Percentiles rank a stretch among this genome's conserved stretches.
Evolutionary conservation across 2,329 filamentous ascomycete species (phyloP).

Genomic region (Alternaria ethzedia): DNA sequence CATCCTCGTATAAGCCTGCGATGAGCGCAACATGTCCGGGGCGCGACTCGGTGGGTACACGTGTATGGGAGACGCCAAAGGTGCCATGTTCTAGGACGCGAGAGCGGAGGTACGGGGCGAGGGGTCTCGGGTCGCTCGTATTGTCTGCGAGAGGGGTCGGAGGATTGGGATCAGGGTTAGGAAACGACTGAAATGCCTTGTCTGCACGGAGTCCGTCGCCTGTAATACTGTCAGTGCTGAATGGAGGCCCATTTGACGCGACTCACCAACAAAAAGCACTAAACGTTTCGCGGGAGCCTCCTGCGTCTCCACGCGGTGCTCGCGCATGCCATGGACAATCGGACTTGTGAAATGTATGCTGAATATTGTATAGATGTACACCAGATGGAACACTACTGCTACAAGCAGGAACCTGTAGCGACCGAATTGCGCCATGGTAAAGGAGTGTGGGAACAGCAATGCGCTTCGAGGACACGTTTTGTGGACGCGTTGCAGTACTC

Average conservation of each 20-base stretch:
- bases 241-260: not conserved
- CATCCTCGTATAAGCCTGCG: conserved; percentile 95
- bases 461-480: conserved; percentile 33
- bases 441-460: conserved; percentile 26
- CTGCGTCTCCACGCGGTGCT: conserved; percentile 73
- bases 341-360: conserved; percentile 99
- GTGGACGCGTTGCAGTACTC: conserved; percentile 33
- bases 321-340: conserved; percentile 92
- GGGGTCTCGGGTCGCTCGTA: conserved; percentile 74
- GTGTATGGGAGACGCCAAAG: conserved; percentile 95
- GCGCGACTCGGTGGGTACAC: conserved; percentile 94
- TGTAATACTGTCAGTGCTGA: conserved; percentile 23
- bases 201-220: conserved; percentile 94
- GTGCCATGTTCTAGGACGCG: conserved; percentile 88
- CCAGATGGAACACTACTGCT: conserved; percentile 88
- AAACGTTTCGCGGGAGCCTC: conserved; percentile 87
- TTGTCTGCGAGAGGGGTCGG: conserved; percentile 63
- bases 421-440: conserved; percentile 61
- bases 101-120: conserved; percentile 91
- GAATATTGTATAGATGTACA: conserved; percentile 90
- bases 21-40: conserved; percentile 97
- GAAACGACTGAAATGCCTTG: conserved; percentile 94
- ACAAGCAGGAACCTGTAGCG: conserved; percentile 86
- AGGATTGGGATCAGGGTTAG: conserved; percentile 74
- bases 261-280: conserved; percentile 85